Evolutionary conservation across 2,329 filamentous ascomycete genomes (phyloP).

Genomic region (Helotiales sp.): DNA sequence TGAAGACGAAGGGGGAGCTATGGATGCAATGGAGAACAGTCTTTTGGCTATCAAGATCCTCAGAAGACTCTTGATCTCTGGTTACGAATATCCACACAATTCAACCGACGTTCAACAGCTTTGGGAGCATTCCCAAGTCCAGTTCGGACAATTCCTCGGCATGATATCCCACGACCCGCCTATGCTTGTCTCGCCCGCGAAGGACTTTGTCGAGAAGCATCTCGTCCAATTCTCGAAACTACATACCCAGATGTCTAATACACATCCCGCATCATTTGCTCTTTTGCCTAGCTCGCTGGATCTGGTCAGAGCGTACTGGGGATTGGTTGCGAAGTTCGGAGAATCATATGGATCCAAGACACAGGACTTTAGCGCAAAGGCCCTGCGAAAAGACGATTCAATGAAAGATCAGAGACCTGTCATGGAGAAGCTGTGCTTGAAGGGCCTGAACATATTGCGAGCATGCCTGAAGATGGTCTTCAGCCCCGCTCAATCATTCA

Average conservation of each 20-base stretch:
- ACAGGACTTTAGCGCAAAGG: conserved; percentile 43
- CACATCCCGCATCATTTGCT: conserved; percentile 80
- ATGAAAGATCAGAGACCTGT: conserved; percentile 58
- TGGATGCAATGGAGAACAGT: conserved; percentile 72
- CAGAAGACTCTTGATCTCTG: conserved; percentile 74
- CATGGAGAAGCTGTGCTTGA: conserved; percentile 77
- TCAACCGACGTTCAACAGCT: conserved; percentile 74
- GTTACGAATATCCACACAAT: conserved; percentile 83
- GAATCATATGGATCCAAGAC: conserved; percentile 61
- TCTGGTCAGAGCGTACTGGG: conserved; percentile 84
- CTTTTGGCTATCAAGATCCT: conserved; percentile 77
- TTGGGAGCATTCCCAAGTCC: conserved; percentile 75
- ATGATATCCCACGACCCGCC: conserved; percentile 59
- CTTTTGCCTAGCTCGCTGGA: conserved; percentile 77
- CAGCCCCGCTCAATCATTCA: conserved; percentile 78
- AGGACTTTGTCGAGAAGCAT: conserved; percentile 76
- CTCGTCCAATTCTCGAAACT: conserved; percentile 88
- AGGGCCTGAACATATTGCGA: conserved; percentile 78
- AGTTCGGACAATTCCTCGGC: conserved; percentile 74
- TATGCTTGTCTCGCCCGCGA: conserved; percentile 51
- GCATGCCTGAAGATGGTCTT: conserved; percentile 85
- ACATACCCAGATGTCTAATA: conserved; percentile 80
- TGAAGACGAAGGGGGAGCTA: conserved; percentile 58
- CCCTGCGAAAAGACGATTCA: conserved; percentile 46
- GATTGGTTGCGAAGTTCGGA: conserved; percentile 73